phyloP scores from a whole-genome alignment of 805 yeast genomes.

The Ogataea angusta region DNA sequence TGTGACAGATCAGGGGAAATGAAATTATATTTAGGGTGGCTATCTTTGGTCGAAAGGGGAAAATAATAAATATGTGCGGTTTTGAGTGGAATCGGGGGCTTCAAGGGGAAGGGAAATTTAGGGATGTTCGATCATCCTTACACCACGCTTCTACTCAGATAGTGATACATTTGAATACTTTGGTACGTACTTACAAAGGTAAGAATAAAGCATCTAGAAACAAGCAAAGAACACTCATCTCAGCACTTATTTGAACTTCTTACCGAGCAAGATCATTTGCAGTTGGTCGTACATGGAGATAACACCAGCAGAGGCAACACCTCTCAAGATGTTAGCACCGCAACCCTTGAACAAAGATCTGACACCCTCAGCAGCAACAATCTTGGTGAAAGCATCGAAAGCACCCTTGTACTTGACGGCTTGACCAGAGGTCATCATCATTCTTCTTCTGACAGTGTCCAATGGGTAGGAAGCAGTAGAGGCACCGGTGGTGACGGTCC shows the following conservation, averaged over 20 bases:
- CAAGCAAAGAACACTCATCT: constrained; percentile 8
- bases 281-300: constrained; percentile 96
- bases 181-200: constrained; percentile 11
- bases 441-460: constrained; percentile 99
- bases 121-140: neutral
- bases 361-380: constrained; percentile 95
- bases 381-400: constrained; percentile 85
- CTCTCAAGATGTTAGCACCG: constrained; percentile 99
- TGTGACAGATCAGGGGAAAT: constrained; percentile 2
- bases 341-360: constrained; percentile 95
- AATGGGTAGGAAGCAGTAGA: constrained; percentile 98
- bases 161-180: constrained; percentile 10
- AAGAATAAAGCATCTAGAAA: constrained; percentile 10
- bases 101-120: neutral
- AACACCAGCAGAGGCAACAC: constrained; percentile 99
- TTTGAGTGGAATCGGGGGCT: neutral
- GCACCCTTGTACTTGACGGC: constrained; percentile 96
- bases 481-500: constrained; percentile 98
- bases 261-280: constrained; percentile 92
- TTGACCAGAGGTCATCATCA: constrained; percentile 99
- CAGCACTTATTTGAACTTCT: constrained; percentile 71
- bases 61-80: constrained; percentile 2
- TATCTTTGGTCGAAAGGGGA: constrained; percentile 6
- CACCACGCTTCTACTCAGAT: constrained; percentile 2
- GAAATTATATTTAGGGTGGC: neutral